phyloP scores from a whole-genome alignment of 1,139 yeast genomes.

The Geotrichum phurueaensis region DNA sequence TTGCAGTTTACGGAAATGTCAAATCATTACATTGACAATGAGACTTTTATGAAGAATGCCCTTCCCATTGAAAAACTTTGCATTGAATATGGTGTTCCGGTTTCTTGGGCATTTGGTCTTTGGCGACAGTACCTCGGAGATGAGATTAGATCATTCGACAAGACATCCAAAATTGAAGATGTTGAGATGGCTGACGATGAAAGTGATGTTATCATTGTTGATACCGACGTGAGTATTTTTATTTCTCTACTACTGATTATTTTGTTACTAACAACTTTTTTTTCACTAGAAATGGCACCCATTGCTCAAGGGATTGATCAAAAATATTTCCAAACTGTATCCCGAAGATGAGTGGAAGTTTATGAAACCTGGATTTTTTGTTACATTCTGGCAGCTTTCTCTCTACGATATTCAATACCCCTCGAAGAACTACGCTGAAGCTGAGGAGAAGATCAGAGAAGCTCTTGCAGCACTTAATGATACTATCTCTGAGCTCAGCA shows the following conservation, averaged over 20 bases:
- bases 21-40: constrained; percentile 43
- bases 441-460: constrained; percentile 33
- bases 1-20: constrained; percentile 60
- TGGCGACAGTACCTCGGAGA: constrained; percentile 55
- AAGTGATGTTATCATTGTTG: constrained; percentile 7
- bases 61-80: constrained; percentile 46
- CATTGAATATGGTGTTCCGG: constrained; percentile 47
- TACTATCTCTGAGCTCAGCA: constrained; percentile 16
- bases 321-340: constrained; percentile 22
- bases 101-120: constrained; percentile 69
- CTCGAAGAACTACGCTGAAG: constrained; percentile 46
- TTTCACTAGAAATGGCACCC: constrained; percentile 26
- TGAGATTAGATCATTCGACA: constrained; percentile 29
- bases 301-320: constrained; percentile 26
- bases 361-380: constrained; percentile 46
- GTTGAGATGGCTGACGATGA: constrained; percentile 13
- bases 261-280: not conserved
- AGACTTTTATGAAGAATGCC: constrained; percentile 39
- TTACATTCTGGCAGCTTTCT: constrained; percentile 67
- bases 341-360: constrained; percentile 36
- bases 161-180: constrained; percentile 14
- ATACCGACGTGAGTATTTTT: constrained; percentile 11
- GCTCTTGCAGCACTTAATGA: constrained; percentile 18
- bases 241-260: not conserved
- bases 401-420: constrained; percentile 68